These are phyloP conservation scores for Botrytis byssoidea DNA, from an alignment of 2,329 filamentous ascomycete species.

Conservation along the genomic window DNA sequence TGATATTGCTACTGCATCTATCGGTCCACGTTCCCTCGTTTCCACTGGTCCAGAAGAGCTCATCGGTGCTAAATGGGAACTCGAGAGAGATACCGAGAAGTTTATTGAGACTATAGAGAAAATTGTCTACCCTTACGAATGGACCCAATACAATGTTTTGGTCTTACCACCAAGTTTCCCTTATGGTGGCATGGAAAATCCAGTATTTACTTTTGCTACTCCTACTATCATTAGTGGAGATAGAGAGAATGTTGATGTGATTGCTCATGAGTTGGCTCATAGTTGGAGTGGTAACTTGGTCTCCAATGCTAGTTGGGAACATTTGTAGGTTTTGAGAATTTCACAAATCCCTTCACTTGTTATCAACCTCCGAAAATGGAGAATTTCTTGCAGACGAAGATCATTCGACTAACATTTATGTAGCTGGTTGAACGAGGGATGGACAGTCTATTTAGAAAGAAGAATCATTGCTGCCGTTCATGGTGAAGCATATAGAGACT, in stretches of 20 bases:
- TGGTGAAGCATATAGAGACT: slow-evolving; percentile 82
- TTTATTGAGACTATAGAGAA: slow-evolving; percentile 86
- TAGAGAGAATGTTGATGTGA: slow-evolving; percentile 89
- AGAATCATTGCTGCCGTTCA: slow-evolving; percentile 76
- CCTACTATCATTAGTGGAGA: slow-evolving; percentile 91
- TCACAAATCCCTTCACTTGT: neutral
- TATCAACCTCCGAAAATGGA: neutral
- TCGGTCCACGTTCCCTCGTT: slow-evolving; percentile 81
- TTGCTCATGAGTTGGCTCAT: slow-evolving; percentile 78
- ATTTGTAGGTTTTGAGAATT: slow-evolving; percentile 54
- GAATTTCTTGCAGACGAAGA: neutral
- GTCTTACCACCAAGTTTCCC: slow-evolving; percentile 88
- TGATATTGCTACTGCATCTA: slow-evolving; percentile 80
- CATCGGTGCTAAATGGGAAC: slow-evolving; percentile 80
- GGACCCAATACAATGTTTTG: slow-evolving; percentile 93
- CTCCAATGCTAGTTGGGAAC: slow-evolving; percentile 76
- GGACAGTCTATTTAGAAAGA: slow-evolving; percentile 93
- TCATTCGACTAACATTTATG: neutral
- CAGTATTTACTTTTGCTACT: slow-evolving; percentile 91
- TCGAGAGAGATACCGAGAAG: slow-evolving; percentile 86
- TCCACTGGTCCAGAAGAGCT: slow-evolving; percentile 88
- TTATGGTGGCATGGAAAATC: slow-evolving; percentile 62
- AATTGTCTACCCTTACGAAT: slow-evolving; percentile 81
- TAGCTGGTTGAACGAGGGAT: slow-evolving; percentile 73
- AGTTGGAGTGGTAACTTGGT: slow-evolving; percentile 90